These are phyloP conservation scores for Laetiporus sulphureus DNA, from an alignment of 1,284 basidiomycete species.

Conservation along the genomic window DNA sequence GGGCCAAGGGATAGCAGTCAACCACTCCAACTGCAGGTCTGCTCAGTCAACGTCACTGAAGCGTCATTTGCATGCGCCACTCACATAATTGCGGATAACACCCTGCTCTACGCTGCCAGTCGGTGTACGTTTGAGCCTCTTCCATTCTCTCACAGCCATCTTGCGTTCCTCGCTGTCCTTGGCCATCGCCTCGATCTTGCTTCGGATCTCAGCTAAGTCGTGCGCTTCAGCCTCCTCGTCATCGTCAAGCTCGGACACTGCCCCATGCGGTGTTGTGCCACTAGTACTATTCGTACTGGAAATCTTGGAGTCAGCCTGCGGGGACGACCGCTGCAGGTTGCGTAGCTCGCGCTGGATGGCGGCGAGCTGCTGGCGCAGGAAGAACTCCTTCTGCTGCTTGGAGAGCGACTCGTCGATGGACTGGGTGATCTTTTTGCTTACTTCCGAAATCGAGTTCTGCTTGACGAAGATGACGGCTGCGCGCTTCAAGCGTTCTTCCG, in stretches of 20 bases:
- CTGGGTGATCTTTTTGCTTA: slow-evolving; percentile 67
- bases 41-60: slow-evolving; percentile 15
- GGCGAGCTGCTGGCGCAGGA: slow-evolving; percentile 81
- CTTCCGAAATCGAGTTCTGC: slow-evolving; percentile 67
- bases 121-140: slow-evolving; percentile 66
- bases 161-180: slow-evolving; percentile 72
- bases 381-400: slow-evolving; percentile 79
- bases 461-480: slow-evolving; percentile 67
- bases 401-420: slow-evolving; percentile 75
- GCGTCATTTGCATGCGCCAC: slow-evolving; percentile 28
- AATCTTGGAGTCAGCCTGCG: too few relatives aligned
- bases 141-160: slow-evolving; percentile 80
- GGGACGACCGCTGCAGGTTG: slow-evolving; percentile 37
- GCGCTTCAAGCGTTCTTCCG: slow-evolving; percentile 52
- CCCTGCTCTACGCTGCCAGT: slow-evolving; percentile 74
- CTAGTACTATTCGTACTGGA: too few relatives aligned
- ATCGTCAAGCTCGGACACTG: slow-evolving; percentile 55
- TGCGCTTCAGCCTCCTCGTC: slow-evolving; percentile 74
- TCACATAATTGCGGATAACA: slow-evolving; percentile 70
- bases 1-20: slow-evolving; percentile 75
- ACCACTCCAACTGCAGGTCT: slow-evolving; percentile 68
- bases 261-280: neutral
- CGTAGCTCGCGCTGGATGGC: slow-evolving; percentile 86
- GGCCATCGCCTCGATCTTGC: slow-evolving; percentile 75
- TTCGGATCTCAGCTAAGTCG: slow-evolving; percentile 72